Evolutionary conservation across 2,329 filamentous ascomycete species (phyloP).

Genomic region (Fusarium albidum): DNA sequence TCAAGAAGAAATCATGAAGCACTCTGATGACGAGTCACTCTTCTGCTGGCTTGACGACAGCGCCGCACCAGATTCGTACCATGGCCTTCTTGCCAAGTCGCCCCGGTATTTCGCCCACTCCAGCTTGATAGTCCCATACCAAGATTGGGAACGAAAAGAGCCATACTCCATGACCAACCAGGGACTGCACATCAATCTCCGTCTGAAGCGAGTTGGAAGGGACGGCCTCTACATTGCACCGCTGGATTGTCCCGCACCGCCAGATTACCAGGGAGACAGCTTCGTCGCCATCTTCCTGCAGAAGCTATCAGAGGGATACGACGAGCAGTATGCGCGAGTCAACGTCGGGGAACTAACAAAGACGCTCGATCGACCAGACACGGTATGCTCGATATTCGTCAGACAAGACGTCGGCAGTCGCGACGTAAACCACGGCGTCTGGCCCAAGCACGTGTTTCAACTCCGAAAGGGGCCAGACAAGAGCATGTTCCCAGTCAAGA

Average conservation of each 20-base stretch:
- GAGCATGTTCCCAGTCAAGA: neutral
- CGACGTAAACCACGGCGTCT: constrained; percentile 29
- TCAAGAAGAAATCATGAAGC: constrained; percentile 32
- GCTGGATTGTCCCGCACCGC: constrained; percentile 44
- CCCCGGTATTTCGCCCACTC: constrained; percentile 50
- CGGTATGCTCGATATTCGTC: constrained; percentile 39
- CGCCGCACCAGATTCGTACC: constrained; percentile 37
- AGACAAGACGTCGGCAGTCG: constrained; percentile 10
- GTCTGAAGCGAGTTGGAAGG: constrained; percentile 23
- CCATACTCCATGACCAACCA: constrained; percentile 40
- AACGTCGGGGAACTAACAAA: constrained; percentile 22
- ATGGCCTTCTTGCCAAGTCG: constrained; percentile 55
- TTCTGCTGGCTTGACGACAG: constrained; percentile 20
- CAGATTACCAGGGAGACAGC: constrained; percentile 38
- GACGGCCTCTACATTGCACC: constrained; percentile 39
- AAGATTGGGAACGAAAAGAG: constrained; percentile 42
- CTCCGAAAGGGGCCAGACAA: constrained; percentile 21
- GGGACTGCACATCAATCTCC: constrained; percentile 38
- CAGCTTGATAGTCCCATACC: constrained; percentile 42
- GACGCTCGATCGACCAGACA: constrained; percentile 27
- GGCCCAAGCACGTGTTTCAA: constrained; percentile 32
- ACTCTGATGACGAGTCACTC: constrained; percentile 20
- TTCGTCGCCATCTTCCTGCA: constrained; percentile 44
- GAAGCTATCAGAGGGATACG: constrained; percentile 33
- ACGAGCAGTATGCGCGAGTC: constrained; percentile 40